Percentiles rank a stretch among this genome's conserved stretches.
Conservation (phyloP, 2,329 filamentous ascomycete genomes). For the Neonectria sp. region DNA sequence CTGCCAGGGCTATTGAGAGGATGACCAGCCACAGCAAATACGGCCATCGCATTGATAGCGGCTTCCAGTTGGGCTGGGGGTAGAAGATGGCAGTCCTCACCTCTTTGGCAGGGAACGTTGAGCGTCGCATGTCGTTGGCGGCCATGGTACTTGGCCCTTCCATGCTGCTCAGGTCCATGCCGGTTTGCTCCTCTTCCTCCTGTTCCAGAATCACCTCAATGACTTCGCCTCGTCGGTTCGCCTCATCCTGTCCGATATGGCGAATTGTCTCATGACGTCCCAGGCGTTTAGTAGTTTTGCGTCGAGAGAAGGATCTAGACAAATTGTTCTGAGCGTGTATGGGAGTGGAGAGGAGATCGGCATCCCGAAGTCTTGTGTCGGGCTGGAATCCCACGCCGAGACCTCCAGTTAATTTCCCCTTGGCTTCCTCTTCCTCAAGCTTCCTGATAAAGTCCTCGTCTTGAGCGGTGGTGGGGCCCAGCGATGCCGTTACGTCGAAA, state of each 20-base stretch:
- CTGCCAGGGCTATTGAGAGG: conserved; percentile 67
- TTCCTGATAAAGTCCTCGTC: conserved; percentile 62
- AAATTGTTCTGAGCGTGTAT: conserved; percentile 53
- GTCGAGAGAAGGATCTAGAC: conserved; percentile 60
- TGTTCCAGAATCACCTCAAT: conserved; percentile 69
- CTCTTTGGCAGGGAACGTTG: conserved; percentile 56
- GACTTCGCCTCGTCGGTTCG: conserved; percentile 71
- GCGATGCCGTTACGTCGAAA: conserved; percentile 63
- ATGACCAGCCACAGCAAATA: conserved; percentile 70
- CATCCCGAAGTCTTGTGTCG: conserved; percentile 62
- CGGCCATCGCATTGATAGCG: conserved; percentile 74
- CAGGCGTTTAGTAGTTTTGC: conserved; percentile 42
- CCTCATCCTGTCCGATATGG: conserved; percentile 69
- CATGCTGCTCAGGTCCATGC: conserved; percentile 68
- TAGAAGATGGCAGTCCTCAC: conserved; percentile 67
- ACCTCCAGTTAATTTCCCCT: conserved; percentile 70
- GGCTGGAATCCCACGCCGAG: conserved; percentile 69
- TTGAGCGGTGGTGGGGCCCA: conserved; percentile 62
- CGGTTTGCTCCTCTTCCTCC: conserved; percentile 49
- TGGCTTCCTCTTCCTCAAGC: conserved; percentile 68
- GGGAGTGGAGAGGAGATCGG: conserved; percentile 63
- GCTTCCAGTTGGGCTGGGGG: conserved; percentile 77
- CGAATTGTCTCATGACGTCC: conserved; percentile 60
- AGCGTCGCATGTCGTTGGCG: conserved; percentile 52
- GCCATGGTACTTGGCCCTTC: conserved; percentile 57